A percentile compares a stretch with the other conserved stretches of the same genome.
Conservation (phyloP, 2,329 filamentous ascomycete species). For the Stachybotrys chartarum region DNA sequence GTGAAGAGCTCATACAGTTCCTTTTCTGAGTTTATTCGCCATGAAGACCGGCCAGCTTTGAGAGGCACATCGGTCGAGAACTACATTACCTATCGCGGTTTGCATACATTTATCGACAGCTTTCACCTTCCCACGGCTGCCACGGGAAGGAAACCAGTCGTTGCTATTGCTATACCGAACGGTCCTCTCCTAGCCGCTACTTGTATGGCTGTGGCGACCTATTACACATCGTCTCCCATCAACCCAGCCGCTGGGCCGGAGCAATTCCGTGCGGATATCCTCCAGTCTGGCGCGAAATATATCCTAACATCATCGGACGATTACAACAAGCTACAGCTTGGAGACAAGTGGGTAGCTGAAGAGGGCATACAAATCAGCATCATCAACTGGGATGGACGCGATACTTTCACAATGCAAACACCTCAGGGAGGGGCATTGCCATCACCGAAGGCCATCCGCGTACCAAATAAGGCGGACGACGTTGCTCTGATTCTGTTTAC, state of each 20-base stretch:
- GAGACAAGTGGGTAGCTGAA: conserved; percentile 17
- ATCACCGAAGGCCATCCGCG: conserved; percentile 1
- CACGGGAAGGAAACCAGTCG: conserved; percentile 27
- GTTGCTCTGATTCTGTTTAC: conserved; percentile 47
- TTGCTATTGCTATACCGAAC: conserved; percentile 46
- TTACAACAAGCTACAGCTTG: conserved; percentile 29
- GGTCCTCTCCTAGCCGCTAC: conserved; percentile 44
- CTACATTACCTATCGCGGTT: conserved; percentile 22
- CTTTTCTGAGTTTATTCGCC: conserved; percentile 28
- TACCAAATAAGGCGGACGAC: conserved; percentile 36
- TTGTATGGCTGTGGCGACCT: conserved; percentile 39
- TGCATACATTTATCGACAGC: conserved; percentile 21
- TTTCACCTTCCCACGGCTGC: conserved; percentile 21
- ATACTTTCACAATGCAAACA: conserved; percentile 25
- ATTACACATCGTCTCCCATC: conserved; percentile 45
- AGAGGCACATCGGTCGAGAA: conserved; percentile 12
- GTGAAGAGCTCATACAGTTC: conserved; percentile 25
- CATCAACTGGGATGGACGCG: conserved; percentile 26
- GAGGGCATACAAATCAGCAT: conserved; percentile 30
- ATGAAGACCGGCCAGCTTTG: conserved; percentile 18
- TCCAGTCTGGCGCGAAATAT: conserved; percentile 36
- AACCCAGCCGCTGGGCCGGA: conserved; percentile 39
- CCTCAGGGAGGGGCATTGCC: conserved; percentile 7
- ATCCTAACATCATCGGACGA: conserved; percentile 37
- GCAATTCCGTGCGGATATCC: conserved; percentile 43